Percentiles rank a stretch among this genome's conserved stretches.
These are phyloP conservation scores for Polygonum aviculare DNA, from an alignment of 148 eudicot genomes.

Conservation along the genomic window DNA sequence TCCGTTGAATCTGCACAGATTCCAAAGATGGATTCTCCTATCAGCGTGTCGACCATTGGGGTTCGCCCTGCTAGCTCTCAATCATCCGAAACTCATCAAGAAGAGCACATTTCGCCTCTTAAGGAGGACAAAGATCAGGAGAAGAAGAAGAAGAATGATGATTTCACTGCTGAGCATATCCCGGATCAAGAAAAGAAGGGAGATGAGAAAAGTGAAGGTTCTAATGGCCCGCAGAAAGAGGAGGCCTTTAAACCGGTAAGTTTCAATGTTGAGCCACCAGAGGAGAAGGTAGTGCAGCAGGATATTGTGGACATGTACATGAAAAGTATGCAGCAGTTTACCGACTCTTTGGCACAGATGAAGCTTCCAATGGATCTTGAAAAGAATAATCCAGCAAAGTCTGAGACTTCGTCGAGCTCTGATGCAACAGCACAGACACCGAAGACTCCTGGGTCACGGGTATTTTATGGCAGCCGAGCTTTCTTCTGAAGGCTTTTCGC, in stretches of 20 bases:
- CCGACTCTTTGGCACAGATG: constrained; percentile 87
- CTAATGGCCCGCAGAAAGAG: constrained; percentile 24
- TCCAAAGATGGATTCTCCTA: constrained; percentile 48
- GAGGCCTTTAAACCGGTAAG: constrained; percentile 35
- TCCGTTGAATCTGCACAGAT: constrained; percentile 22
- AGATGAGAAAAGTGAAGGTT: constrained; percentile 38
- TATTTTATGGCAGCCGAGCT: constrained; percentile 94
- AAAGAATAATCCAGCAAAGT: constrained; percentile 45
- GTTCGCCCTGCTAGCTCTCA: constrained; percentile 46
- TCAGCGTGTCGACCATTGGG: constrained; percentile 60
- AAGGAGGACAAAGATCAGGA: constrained; percentile 33
- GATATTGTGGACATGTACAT: constrained; percentile 96
- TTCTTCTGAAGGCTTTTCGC: constrained; percentile 65
- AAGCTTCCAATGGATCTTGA: constrained; percentile 85
- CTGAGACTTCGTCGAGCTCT: constrained; percentile 52
- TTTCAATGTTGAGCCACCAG: constrained; percentile 48
- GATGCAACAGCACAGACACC: constrained; percentile 52
- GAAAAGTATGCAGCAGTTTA: constrained; percentile 99
- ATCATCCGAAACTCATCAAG: constrained; percentile 40
- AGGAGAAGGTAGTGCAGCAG: constrained; percentile 80
- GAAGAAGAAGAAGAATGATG: constrained; percentile 12
- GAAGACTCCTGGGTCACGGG: constrained; percentile 61
- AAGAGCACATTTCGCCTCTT: constrained; percentile 42
- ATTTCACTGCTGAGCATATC: constrained; percentile 8
- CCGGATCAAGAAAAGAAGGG: constrained; percentile 23